Percentiles rank a stretch among this genome's conserved stretches.
These are phyloP conservation scores for Selaginella tamariscina DNA, from an alignment of 75 land plant species.

Conservation along the genomic window DNA sequence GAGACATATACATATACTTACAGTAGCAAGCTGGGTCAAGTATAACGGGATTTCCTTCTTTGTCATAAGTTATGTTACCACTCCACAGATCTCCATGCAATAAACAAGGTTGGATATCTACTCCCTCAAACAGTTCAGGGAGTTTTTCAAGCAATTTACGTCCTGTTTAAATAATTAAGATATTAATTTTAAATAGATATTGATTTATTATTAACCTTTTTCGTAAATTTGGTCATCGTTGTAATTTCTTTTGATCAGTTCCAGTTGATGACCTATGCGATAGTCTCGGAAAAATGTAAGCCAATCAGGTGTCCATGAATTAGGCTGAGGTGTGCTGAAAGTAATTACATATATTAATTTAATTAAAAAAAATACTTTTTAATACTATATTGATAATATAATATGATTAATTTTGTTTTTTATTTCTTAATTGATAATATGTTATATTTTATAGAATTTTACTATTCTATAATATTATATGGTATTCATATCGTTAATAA, in stretches of 20 bases:
- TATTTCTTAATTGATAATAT: too few relatives aligned
- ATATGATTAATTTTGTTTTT: too few relatives aligned
- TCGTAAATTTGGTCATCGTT: constrained; percentile 58
- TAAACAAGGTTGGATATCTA: constrained; percentile 61
- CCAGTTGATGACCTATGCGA: constrained; percentile 75
- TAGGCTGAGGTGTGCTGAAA: constrained; percentile 89
- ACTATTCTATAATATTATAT: too few relatives aligned
- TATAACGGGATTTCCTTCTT: constrained; percentile 84
- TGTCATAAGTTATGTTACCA: constrained; percentile 77
- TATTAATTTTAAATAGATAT: background rate
- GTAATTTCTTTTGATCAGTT: constrained; percentile 49
- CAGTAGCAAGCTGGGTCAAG: constrained; percentile 99
- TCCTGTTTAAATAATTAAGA: constrained; percentile 41
- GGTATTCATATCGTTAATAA: too few relatives aligned
- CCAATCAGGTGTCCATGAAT: constrained; percentile 92
- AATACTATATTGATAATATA: too few relatives aligned
- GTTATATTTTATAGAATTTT: too few relatives aligned
- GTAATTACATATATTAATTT: too few relatives aligned
- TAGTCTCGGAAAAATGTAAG: constrained; percentile 73
- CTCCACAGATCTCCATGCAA: constrained; percentile 99
- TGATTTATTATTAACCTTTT: too few relatives aligned
- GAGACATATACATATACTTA: too few relatives aligned
- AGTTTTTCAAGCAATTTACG: constrained; percentile 45
- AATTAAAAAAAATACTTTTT: too few relatives aligned
- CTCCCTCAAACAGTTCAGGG: constrained; percentile 53